Conservation (phyloP, 2,329 filamentous ascomycete genomes). For the Fusarium proliferatum region DNA sequence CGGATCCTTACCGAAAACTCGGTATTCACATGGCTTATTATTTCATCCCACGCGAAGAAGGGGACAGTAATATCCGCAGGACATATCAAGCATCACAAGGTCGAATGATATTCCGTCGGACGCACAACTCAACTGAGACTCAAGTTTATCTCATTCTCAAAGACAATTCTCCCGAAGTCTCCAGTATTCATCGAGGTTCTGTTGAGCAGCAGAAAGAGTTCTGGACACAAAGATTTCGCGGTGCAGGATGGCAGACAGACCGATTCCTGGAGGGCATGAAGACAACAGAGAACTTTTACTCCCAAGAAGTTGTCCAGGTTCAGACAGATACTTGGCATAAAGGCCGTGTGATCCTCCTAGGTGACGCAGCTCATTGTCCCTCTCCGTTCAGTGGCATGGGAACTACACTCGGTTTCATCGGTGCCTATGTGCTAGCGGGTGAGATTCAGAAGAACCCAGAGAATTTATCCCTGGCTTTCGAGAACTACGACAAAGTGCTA, state of each 20-base stretch:
- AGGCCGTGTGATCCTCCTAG: constrained; percentile 8
- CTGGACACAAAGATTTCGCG: constrained; percentile 13
- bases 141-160: constrained; percentile 32
- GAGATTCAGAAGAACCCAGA: constrained; percentile 23
- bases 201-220: constrained; percentile 30
- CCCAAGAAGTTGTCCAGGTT: constrained; percentile 27
- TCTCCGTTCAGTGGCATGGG: constrained; percentile 34
- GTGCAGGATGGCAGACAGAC: constrained; percentile 20
- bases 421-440: constrained; percentile 27
- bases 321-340: constrained; percentile 17
- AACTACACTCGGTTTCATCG: constrained; percentile 18
- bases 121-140: constrained; percentile 27
- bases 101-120: constrained; percentile 31
- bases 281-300: constrained; percentile 27
- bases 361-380: constrained; percentile 27
- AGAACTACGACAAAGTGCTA: constrained; percentile 20
- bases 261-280: constrained; percentile 28
- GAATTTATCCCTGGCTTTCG: constrained; percentile 11
- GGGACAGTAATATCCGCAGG: constrained; percentile 25
- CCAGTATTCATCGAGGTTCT: constrained; percentile 14
- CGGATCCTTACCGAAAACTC: constrained; percentile 35
- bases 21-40: constrained; percentile 33
- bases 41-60: constrained; percentile 23
- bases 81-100: constrained; percentile 12
- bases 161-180: constrained; percentile 2